Conservation (phyloP, 805 yeast species). For the Tetrapisispora fleetii region DNA sequence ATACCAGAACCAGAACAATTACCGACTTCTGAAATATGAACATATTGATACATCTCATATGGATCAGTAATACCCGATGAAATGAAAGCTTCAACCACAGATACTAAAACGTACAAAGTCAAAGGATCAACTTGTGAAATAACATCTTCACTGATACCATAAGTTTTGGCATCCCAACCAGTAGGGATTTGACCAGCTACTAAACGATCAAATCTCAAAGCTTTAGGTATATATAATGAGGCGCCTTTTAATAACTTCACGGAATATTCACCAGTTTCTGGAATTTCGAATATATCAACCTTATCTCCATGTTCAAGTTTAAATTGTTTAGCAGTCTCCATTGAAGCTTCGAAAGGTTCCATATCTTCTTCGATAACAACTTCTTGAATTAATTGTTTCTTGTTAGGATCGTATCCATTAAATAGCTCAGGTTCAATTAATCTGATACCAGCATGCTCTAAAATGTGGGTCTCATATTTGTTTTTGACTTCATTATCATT, state of each 20-base stretch:
- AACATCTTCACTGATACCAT: constrained; percentile 92
- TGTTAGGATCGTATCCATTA: constrained; percentile 87
- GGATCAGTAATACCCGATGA: constrained; percentile 96
- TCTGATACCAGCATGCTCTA: constrained; percentile 94
- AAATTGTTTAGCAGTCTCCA: constrained; percentile 92
- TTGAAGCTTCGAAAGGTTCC: constrained; percentile 90
- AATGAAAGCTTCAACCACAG: constrained; percentile 90
- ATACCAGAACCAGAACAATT: constrained; percentile 99
- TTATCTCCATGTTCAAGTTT: constrained; percentile 87
- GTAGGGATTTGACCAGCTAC: constrained; percentile 85
- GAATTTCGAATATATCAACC: constrained; percentile 83
- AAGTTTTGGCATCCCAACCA: constrained; percentile 93
- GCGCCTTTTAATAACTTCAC: constrained; percentile 92
- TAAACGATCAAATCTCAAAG: constrained; percentile 53
- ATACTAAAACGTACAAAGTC: constrained; percentile 83
- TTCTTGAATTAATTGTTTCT: constrained; percentile 90
- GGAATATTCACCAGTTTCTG: constrained; percentile 85
- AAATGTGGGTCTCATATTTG: constrained; percentile 80
- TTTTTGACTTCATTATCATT: constrained; percentile 90
- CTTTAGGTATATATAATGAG: constrained; percentile 77
- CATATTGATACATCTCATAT: constrained; percentile 95
- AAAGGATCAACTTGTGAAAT: constrained; percentile 93
- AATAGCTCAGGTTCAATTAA: constrained; percentile 92
- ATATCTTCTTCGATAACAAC: constrained; percentile 92
- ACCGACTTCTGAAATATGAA: constrained; percentile 97